Evolutionary conservation across 1,284 basidiomycete species (phyloP), one percentile per base, ranked within the genome.

Genomic region (Cryptococcus sp.): DNA sequence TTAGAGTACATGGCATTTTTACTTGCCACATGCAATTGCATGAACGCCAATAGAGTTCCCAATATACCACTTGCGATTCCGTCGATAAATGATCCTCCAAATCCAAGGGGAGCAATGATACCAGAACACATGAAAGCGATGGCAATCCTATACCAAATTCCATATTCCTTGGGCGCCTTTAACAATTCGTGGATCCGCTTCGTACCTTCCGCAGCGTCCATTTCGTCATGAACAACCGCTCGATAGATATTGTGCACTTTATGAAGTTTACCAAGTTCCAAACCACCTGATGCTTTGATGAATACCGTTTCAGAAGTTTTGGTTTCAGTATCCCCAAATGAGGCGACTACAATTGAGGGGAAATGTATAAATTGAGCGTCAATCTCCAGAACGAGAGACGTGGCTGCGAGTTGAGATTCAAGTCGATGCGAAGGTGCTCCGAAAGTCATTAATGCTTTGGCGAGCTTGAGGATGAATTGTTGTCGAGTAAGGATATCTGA

Each of bases 361-460:
- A 89, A 78, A 70, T 89, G 86, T 22, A 89, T 84, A 65, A 91
- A 88, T 62, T 86, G 78, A n/a, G 86, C 86, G 74, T 79, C 69
- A 72, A 92, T 82, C 64, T 90, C 86, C 13, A 92, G 81, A 50
- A 91, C 88, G 19, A 83, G 80, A 1, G 88, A 86, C 5, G 87
- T 87, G 3, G 89, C 85, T 42, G 77, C 76, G 11, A 93, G 79
- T 68, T 91, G 89, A 1, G 85, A 83, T 72, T 91, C 87, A 60
- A 91, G 85, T 28, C 89, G 81, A 72, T 92, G 90, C 23, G 88
- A 89, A 3, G 89, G 90, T 19, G 89, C 86, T 19, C 90, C 89
- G 66, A 87, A 89, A 3, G 80, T 78, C 63, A 93, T 80, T 39
- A 93, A 78, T 10, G 86, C 86, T 70, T 86, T 88, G 22, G 87